Evolutionary conservation across 1,284 basidiomycete genomes (phyloP), one percentile per base, ranked within the genome.

Genomic region (Apiotrichum sp.): DNA sequence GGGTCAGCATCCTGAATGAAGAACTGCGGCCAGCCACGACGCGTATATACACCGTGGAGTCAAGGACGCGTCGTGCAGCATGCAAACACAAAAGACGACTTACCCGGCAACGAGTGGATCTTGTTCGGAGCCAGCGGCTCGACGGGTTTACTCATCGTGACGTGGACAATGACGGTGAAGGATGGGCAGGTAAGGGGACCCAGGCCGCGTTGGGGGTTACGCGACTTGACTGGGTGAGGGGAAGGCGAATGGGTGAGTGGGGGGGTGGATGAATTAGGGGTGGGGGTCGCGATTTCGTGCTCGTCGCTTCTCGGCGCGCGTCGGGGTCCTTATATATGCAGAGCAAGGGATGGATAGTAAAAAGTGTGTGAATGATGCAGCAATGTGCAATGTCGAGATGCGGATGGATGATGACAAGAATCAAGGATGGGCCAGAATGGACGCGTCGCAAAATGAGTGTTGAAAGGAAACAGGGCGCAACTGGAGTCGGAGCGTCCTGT

Each of bases 31-130:
- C 13, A 13, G 33, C 10, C 33, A 5, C 6, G 55, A 61, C 55
- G 46, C 41, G 31, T 45, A 16, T 55, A 32, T 8, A 4, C 43
- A 40, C 29, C 22, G 8, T 22, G 36, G 16, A 16, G 6, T 22
- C 13, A 8, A 13, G 36, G 36, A 38, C 36, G 36, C 36, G 36
- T 38, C 36, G 36, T 13, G 36, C 13, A 13, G 8, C 36, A 38
- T 22, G 7, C 8, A 7, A 7, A 38, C 13, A 38, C 36, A 29
- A 41, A 11, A 29, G 16, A 22, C 13, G 10, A 58, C 70, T 50
- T 53, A 73, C 72, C 72, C 51, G 72, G 72, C 22, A 74, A 59
- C 10, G 63, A 61, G 53, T 74, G 72, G 32, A 74, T 74, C 42
- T 63, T 63, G 55, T 73, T 71, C 8, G 71, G 68, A n/a, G 63